These are phyloP conservation scores for Monosporascus sp. DNA, from an alignment of 2,329 filamentous ascomycete species.

Conservation along the genomic window DNA sequence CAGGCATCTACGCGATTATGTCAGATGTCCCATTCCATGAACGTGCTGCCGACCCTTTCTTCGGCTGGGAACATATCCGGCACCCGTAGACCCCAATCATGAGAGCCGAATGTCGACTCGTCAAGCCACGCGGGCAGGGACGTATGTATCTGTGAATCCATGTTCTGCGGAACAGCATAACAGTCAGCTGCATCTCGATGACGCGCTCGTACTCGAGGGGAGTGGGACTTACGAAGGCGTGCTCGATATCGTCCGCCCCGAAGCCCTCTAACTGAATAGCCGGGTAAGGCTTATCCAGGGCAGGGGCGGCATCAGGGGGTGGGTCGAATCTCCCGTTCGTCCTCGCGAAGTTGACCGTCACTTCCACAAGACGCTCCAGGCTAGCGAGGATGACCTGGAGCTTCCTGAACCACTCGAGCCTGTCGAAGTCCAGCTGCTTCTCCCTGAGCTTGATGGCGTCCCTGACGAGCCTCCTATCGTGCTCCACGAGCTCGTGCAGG, in stretches of 20 bases:
- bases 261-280: too few relatives aligned
- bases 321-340: background rate
- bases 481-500: conserved; percentile 7
- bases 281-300: too few relatives aligned
- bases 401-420: conserved; percentile 10
- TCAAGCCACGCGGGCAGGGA: background rate
- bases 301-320: background rate
- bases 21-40: too few relatives aligned
- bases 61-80: background rate
- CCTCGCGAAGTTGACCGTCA: background rate
- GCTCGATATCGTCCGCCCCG: too few relatives aligned
- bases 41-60: too few relatives aligned
- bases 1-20: too few relatives aligned
- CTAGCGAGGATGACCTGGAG: conserved; percentile 10
- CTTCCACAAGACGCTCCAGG: conserved; percentile 9
- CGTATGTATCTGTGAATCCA: background rate
- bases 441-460: conserved; percentile 10
- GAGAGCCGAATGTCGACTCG: background rate
- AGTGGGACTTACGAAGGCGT: background rate
- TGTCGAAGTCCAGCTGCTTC: conserved; percentile 10
- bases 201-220: background rate
- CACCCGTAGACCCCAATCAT: background rate
- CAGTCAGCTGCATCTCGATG: too few relatives aligned
- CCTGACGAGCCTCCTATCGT: conserved; percentile 15
- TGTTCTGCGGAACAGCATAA: too few relatives aligned